phyloP scores from a whole-genome alignment of 768 basidiomycete species.

The Psilocybe cyanescens region DNA sequence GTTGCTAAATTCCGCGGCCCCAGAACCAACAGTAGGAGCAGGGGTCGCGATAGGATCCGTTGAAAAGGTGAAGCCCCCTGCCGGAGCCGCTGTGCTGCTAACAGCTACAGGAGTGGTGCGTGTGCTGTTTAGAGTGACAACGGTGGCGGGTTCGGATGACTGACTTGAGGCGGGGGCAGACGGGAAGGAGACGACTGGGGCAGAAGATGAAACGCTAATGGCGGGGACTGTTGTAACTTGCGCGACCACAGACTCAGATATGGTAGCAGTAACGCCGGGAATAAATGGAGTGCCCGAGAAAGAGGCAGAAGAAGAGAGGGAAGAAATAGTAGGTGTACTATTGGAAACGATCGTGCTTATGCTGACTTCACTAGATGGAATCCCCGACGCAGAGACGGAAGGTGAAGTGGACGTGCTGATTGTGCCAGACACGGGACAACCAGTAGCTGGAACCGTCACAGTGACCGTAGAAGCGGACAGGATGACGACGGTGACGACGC shows the following conservation, averaged over 20 bases:
- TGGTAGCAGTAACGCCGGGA: not conserved
- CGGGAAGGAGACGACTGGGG: not conserved
- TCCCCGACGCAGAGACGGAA: not conserved
- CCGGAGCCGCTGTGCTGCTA: not conserved
- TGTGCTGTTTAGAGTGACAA: too few relatives aligned
- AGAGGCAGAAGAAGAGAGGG: not conserved
- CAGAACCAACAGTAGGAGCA: not conserved
- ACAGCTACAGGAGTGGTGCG: not conserved
- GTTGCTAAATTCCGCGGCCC: not conserved
- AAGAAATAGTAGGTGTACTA: not conserved
- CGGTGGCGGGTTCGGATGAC: too few relatives aligned
- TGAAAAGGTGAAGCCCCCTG: not conserved
- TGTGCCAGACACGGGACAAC: not conserved
- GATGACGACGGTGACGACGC: not conserved
- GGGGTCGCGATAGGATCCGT: not conserved
- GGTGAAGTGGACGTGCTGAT: not conserved
- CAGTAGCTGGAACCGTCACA: not conserved
- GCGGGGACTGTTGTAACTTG: not conserved
- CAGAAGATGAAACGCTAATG: not conserved
- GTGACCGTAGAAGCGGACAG: slow-evolving; percentile 3
- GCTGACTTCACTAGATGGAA: not conserved
- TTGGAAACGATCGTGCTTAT: not conserved
- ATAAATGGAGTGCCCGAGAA: not conserved
- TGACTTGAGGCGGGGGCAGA: not conserved
- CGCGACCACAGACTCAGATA: not conserved